phyloP scores from a whole-genome alignment of 768 basidiomycete species.

The Hypholoma sublateritium region DNA sequence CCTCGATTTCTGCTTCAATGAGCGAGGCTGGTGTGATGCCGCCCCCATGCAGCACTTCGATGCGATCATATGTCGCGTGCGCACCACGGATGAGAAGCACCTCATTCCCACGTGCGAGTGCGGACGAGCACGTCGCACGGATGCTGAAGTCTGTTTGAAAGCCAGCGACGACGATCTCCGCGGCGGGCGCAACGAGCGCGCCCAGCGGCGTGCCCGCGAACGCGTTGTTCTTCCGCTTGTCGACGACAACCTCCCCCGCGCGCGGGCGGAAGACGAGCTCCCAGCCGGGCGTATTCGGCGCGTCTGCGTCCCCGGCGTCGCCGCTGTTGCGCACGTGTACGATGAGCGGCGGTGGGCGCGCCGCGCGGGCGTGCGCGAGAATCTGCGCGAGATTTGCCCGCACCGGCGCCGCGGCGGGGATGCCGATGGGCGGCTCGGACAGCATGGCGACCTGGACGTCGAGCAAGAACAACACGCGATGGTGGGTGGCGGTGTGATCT shows the following conservation, averaged over 20 bases:
- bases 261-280: slow-evolving; percentile 55
- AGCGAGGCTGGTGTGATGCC: slow-evolving; percentile 49
- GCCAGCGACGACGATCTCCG: slow-evolving; percentile 66
- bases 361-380: slow-evolving; percentile 49
- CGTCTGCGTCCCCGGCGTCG: slow-evolving; percentile 60
- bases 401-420: slow-evolving; percentile 44
- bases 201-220: slow-evolving; percentile 59
- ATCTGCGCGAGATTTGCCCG: slow-evolving; percentile 48
- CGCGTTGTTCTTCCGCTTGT: slow-evolving; percentile 72
- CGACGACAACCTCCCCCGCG: slow-evolving; percentile 52
- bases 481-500: slow-evolving; percentile 1
- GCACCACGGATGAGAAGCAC: slow-evolving; percentile 63
- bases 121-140: slow-evolving; percentile 58
- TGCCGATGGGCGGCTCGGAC: slow-evolving; percentile 43
- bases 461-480: slow-evolving; percentile 57
- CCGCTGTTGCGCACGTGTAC: slow-evolving; percentile 70
- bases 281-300: slow-evolving; percentile 57
- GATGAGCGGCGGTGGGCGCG: slow-evolving; percentile 51
- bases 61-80: slow-evolving; percentile 68
- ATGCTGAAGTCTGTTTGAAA: slow-evolving; percentile 69
- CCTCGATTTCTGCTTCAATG: slow-evolving; percentile 62
- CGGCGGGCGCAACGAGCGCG: slow-evolving; percentile 47
- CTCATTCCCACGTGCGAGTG: slow-evolving; percentile 62
- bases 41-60: slow-evolving; percentile 60
- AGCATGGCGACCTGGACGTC: slow-evolving; percentile 58